Conservation (phyloP, 1,139 yeast genomes). For the Yamadazyma atmosphaerica region DNA sequence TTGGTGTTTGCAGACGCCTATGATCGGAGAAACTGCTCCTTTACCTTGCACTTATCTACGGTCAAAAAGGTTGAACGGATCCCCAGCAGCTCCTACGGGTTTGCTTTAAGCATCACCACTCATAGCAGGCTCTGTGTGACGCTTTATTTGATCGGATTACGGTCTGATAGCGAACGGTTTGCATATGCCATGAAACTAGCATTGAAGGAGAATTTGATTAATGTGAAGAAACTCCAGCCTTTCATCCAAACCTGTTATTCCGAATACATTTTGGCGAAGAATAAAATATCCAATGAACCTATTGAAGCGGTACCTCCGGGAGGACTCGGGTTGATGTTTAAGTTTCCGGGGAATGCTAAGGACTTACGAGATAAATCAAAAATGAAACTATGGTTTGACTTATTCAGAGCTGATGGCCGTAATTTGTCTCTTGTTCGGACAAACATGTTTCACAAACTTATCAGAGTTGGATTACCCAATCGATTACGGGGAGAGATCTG, state of each 20-base stretch:
- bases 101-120: conserved; percentile 71
- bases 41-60: conserved; percentile 73
- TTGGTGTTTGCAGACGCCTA: conserved; percentile 71
- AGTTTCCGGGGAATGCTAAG: conserved; percentile 87
- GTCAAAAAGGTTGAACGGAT: conserved; percentile 84
- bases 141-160: conserved; percentile 74
- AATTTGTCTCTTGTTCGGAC: conserved; percentile 75
- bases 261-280: conserved; percentile 73
- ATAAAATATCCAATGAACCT: conserved; percentile 47
- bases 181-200: conserved; percentile 65
- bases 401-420: conserved; percentile 79
- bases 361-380: conserved; percentile 80
- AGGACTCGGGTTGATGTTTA: conserved; percentile 79
- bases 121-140: conserved; percentile 65
- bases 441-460: conserved; percentile 75
- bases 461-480: conserved; percentile 91
- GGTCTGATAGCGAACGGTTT: conserved; percentile 79
- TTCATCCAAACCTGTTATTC: conserved; percentile 79
- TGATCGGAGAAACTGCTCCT: conserved; percentile 67
- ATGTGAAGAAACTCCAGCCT: conserved; percentile 61
- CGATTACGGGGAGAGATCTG: conserved; percentile 92
- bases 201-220: conserved; percentile 62
- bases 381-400: conserved; percentile 91
- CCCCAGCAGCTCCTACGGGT: conserved; percentile 74
- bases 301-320: conserved; percentile 66